phyloP scores from a whole-genome alignment of 805 yeast species.

The Yarrowia deformans region DNA sequence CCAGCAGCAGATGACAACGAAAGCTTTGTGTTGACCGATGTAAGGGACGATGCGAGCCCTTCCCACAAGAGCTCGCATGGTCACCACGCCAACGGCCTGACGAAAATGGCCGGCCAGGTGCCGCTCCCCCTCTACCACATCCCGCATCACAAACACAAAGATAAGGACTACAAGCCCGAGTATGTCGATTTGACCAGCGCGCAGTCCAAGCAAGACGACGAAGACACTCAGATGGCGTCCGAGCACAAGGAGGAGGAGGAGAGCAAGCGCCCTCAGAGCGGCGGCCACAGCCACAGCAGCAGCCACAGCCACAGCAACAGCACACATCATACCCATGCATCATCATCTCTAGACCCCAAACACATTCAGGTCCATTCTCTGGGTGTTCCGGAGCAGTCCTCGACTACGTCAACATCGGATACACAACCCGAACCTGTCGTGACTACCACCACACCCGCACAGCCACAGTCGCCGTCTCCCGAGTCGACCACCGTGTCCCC shows the following conservation, averaged over 20 bases:
- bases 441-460: background rate
- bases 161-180: constrained; percentile 27
- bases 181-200: constrained; percentile 22
- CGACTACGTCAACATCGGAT: too few species aligned
- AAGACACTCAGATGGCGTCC: background rate
- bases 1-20: constrained; percentile 1
- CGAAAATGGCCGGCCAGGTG: constrained; percentile 8
- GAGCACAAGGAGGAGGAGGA: constrained; percentile 14
- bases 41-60: constrained; percentile 1
- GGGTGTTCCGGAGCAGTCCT: background rate
- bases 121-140: constrained; percentile 12
- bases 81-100: background rate
- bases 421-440: background rate
- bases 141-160: constrained; percentile 19
- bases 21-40: constrained; percentile 25
- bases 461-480: constrained; percentile 15
- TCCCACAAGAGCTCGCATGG: background rate
- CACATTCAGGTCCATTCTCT: constrained; percentile 16
- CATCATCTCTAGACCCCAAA: constrained; percentile 9
- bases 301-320: background rate
- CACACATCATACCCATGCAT: constrained; percentile 2
- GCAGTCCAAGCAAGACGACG: background rate
- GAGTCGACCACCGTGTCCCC: constrained; percentile 27
- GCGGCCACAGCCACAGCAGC: background rate
- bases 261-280: background rate